Conservation (phyloP, 345 rosid genomes). For the Stellera chamaejasme region DNA sequence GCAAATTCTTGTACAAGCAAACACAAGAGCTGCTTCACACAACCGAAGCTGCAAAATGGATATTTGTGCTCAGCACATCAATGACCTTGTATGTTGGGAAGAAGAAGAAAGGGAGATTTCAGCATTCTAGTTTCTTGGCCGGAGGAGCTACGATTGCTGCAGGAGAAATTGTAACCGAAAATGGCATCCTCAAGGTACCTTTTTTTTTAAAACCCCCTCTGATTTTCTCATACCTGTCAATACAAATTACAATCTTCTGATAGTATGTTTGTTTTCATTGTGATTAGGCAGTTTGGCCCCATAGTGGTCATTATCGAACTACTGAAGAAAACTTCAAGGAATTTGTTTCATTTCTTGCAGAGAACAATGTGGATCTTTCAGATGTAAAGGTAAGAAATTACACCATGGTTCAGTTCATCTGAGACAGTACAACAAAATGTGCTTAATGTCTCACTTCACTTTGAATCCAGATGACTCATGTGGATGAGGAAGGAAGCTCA, state of each 20-base stretch:
- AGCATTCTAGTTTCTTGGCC: conserved; percentile 74
- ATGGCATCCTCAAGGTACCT: conserved; percentile 48
- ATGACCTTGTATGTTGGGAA: conserved; percentile 48
- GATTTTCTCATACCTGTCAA: no score
- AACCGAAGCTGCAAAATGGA: conserved; percentile 62
- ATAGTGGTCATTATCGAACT: conserved; percentile 96
- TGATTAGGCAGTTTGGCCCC: conserved; percentile 90
- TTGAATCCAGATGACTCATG: conserved; percentile 55
- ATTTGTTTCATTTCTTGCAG: conserved; percentile 58
- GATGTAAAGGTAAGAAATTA: conserved; percentile 55
- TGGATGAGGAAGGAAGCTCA: conserved; percentile 49
- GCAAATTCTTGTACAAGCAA: conserved; percentile 58
- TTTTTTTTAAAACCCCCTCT: neutral
- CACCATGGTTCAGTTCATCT: neutral
- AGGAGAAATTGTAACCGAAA: conserved; percentile 43
- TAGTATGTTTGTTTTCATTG: conserved; percentile 3
- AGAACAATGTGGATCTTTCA: conserved; percentile 69
- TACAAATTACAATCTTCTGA: conserved; percentile 6
- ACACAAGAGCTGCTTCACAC: conserved; percentile 57
- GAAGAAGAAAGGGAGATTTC: conserved; percentile 59
- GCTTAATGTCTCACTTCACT: conserved; percentile 8
- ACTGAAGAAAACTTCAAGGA: conserved; percentile 29
- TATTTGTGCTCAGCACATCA: conserved; percentile 67
- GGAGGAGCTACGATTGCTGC: conserved; percentile 69
- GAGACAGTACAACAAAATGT: neutral